These are phyloP conservation scores for Barnettozyma salicaria DNA, from an alignment of 805 yeast genomes.

Conservation along the genomic window DNA sequence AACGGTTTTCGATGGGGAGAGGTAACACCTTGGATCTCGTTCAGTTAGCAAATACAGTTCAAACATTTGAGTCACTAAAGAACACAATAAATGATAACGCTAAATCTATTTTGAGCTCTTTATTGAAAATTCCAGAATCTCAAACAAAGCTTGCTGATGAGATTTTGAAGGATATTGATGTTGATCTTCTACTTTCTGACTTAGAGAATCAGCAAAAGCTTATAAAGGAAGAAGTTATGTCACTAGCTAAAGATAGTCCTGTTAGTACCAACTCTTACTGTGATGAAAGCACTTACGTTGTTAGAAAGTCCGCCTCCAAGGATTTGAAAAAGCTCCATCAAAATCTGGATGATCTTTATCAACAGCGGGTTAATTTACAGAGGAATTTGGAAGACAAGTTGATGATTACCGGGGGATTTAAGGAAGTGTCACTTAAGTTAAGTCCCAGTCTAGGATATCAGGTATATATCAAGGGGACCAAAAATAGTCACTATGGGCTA, in stretches of 20 bases:
- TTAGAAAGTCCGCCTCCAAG: conserved; percentile 12
- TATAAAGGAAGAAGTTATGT: conserved; percentile 5
- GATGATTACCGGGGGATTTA: conserved; percentile 22
- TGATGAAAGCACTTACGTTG: background rate
- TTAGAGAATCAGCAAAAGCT: conserved; percentile 4
- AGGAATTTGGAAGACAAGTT: conserved; percentile 10
- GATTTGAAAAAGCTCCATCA: conserved; percentile 12
- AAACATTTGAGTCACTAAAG: conserved; percentile 29
- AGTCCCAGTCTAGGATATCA: conserved; percentile 42
- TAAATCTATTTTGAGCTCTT: too few relatives aligned
- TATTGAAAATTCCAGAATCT: conserved; percentile 31
- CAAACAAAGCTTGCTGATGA: conserved; percentile 37
- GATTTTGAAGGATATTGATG: conserved; percentile 39
- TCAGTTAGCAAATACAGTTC: conserved; percentile 37
- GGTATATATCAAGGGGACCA: conserved; percentile 35
- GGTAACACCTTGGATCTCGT: conserved; percentile 41
- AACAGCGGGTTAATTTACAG: background rate
- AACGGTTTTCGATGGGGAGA: conserved; percentile 46
- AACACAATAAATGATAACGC: conserved; percentile 17
- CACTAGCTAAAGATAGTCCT: background rate
- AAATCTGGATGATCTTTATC: conserved; percentile 24
- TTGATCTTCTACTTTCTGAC: conserved; percentile 24
- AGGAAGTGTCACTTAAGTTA: conserved; percentile 32
- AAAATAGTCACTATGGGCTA: conserved; percentile 12
- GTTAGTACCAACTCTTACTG: background rate